These are phyloP conservation scores for Aspergillus costaricaensis DNA, from an alignment of 2,329 filamentous ascomycete genomes.

Conservation along the genomic window DNA sequence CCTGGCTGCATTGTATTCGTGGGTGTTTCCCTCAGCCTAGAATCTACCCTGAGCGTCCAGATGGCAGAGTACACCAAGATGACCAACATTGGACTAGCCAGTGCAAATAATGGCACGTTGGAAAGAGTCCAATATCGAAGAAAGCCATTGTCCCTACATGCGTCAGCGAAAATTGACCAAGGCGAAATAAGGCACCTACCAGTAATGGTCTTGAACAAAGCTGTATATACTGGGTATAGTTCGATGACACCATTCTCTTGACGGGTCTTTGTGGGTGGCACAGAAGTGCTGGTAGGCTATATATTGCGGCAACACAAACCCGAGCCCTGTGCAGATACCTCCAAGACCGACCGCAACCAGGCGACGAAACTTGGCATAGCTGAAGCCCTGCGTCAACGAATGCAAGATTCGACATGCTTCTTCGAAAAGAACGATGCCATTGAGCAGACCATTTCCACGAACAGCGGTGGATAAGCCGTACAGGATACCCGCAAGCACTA, in stretches of 20 bases:
- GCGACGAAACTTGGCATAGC: background rate
- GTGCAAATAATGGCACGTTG: constrained; percentile 11
- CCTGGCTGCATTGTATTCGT: background rate
- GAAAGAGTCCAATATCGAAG: constrained; percentile 14
- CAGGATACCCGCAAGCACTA: constrained; percentile 5
- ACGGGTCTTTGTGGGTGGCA: background rate
- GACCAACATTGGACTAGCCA: constrained; percentile 10
- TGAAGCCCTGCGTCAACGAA: background rate
- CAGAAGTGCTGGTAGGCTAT: constrained; percentile 12
- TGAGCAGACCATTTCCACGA: constrained; percentile 12
- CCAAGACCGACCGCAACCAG: constrained; percentile 5
- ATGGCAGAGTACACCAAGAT: constrained; percentile 4
- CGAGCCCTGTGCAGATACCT: constrained; percentile 9
- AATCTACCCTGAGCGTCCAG: background rate
- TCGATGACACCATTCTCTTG: constrained; percentile 8
- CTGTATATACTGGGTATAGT: constrained; percentile 11
- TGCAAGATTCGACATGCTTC: constrained; percentile 7
- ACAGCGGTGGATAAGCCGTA: constrained; percentile 7
- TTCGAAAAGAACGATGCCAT: constrained; percentile 9
- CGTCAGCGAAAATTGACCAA: background rate
- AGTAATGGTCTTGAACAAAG: constrained; percentile 15
- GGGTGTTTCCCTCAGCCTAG: background rate
- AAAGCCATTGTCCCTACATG: constrained; percentile 12
- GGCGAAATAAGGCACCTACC: constrained; percentile 2
- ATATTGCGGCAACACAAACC: constrained; percentile 10